Evolutionary conservation across 495 filamentous ascomycete genomes (phyloP).

Genomic region (Xylaria cubensis): DNA sequence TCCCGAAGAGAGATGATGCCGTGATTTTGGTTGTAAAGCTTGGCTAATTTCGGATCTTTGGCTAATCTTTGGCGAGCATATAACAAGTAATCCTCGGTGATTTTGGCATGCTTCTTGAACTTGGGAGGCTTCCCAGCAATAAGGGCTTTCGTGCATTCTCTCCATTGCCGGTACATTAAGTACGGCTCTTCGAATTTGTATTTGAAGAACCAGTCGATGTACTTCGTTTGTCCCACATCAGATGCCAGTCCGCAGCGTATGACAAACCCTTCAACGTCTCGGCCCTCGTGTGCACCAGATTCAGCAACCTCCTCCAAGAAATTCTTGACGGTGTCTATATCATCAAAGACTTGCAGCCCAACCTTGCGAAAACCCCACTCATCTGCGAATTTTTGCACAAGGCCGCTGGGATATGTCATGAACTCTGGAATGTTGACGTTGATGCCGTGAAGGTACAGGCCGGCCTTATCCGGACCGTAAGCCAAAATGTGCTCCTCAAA

Average conservation of each 20-base stretch:
- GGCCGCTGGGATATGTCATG: conserved; percentile 75
- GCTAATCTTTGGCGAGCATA: conserved; percentile 79
- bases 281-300: conserved; percentile 83
- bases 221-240: conserved; percentile 48
- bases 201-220: conserved; percentile 98
- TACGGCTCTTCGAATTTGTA: conserved; percentile 99
- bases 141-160: conserved; percentile 91
- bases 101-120: conserved; percentile 83
- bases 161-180: conserved; percentile 97
- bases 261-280: conserved; percentile 96
- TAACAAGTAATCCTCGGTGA: conserved; percentile 88
- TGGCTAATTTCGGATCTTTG: conserved; percentile 65
- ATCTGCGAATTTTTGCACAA: conserved; percentile 88
- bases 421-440: conserved; percentile 93
- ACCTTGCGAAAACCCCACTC: conserved; percentile 94
- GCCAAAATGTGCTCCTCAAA: conserved; percentile 98
- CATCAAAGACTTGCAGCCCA: conserved; percentile 77
- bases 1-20: conserved; percentile 94
- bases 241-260: conserved; percentile 78
- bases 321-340: conserved; percentile 70
- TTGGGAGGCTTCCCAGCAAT: conserved; percentile 77
- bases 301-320: conserved; percentile 87
- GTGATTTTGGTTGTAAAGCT: conserved; percentile 82
- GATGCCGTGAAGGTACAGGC: conserved; percentile 93
- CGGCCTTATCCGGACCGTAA: conserved; percentile 82